Conservation (phyloP, 352 stramenopile species). For the Blastocystis sp. region DNA sequence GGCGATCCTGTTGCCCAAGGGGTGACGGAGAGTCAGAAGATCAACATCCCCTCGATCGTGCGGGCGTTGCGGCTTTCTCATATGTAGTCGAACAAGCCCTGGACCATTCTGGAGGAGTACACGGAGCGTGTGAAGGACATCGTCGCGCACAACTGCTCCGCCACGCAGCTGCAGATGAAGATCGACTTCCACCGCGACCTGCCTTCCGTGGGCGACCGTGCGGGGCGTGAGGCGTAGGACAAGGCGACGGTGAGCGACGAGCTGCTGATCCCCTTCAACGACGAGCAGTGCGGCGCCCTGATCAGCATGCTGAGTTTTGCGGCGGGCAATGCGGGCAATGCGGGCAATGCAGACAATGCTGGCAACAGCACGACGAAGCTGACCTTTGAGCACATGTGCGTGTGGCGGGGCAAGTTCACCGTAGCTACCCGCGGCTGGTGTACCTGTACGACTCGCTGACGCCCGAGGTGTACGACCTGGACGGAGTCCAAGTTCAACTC, state of each 20-base stretch:
- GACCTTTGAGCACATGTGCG: conserved; percentile 27
- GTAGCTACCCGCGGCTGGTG: conserved; percentile 37
- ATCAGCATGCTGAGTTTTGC: conserved; percentile 10
- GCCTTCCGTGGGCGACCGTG: background rate
- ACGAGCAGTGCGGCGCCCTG: conserved; percentile 11
- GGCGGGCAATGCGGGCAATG: background rate
- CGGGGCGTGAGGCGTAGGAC: background rate
- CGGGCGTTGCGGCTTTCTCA: background rate
- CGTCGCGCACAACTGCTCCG: conserved; percentile 1
- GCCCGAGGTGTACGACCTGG: conserved; percentile 19
- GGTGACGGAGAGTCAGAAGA: conserved; percentile 20
- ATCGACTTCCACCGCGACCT: conserved; percentile 14
- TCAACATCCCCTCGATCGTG: conserved; percentile 50
- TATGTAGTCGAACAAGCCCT: conserved; percentile 37
- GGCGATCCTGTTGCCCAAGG: conserved; percentile 47
- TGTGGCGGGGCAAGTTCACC: background rate
- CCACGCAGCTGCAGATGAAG: background rate
- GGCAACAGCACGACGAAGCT: background rate
- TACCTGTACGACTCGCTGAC: conserved; percentile 23
- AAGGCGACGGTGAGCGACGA: background rate
- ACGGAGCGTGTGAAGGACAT: conserved; percentile 4
- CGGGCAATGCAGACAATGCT: background rate
- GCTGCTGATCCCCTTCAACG: background rate
- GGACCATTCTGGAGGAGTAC: conserved; percentile 61
- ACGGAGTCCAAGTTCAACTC: conserved; percentile 31